Conservation (phyloP, 2,329 filamentous ascomycete species). For the Fusarium luffae region DNA sequence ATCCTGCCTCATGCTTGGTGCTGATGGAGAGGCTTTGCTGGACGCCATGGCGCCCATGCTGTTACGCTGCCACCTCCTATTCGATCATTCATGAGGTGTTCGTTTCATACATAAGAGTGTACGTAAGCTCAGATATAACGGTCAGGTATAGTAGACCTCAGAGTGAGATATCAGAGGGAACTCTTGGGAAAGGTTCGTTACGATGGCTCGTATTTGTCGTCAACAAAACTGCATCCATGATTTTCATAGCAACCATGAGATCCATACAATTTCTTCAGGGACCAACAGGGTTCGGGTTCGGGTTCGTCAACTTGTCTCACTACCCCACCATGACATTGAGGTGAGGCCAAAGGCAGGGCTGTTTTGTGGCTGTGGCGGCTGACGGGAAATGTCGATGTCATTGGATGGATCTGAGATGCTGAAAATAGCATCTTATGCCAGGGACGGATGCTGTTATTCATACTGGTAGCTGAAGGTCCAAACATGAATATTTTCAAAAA, state of each 20-base stretch:
- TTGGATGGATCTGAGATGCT: slow-evolving; percentile 11
- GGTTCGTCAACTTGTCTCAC: slow-evolving; percentile 23
- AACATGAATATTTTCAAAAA: neutral
- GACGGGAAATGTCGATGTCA: slow-evolving; percentile 8
- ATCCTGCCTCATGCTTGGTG: slow-evolving; percentile 33
- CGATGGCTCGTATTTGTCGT: slow-evolving; percentile 1
- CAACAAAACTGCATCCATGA: neutral
- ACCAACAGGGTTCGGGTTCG: slow-evolving; percentile 17
- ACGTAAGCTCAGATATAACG: slow-evolving; percentile 24
- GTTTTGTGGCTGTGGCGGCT: slow-evolving; percentile 44
- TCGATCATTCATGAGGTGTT: slow-evolving; percentile 24
- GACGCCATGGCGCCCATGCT: slow-evolving; percentile 37
- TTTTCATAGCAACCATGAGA: slow-evolving; percentile 1
- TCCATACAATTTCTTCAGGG: slow-evolving; percentile 17
- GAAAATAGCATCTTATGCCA: slow-evolving; percentile 37
- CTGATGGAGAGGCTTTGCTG: slow-evolving; percentile 27
- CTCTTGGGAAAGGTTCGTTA: neutral
- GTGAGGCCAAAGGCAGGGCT: slow-evolving; percentile 1
- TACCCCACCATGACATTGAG: slow-evolving; percentile 14
- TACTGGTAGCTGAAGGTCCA: neutral
- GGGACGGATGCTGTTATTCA: neutral
- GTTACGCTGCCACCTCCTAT: slow-evolving; percentile 39
- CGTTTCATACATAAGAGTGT: slow-evolving; percentile 12
- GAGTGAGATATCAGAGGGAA: neutral
- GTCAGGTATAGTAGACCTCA: neutral